Percentiles rank a stretch among this genome's conserved stretches.
Conservation (phyloP, 805 yeast species). For the Soucietia sequanensis region DNA sequence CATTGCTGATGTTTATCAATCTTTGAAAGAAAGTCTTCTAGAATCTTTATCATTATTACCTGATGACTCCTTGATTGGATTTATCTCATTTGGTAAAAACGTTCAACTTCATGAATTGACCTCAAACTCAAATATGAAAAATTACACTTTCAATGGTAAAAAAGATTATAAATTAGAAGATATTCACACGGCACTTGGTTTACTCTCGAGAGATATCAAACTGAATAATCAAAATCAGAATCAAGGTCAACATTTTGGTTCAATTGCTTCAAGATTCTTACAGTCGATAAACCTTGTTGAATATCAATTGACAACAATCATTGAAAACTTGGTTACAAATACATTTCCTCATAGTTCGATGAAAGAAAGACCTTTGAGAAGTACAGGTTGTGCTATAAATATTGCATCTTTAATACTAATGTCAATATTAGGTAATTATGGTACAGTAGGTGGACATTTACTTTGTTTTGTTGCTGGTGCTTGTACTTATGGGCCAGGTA, state of each 20-base stretch:
- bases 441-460: conserved; percentile 51
- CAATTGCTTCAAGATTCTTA: conserved; percentile 34
- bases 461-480: conserved; percentile 62
- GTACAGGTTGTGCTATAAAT: conserved; percentile 61
- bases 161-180: conserved; percentile 50
- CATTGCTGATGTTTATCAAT: conserved; percentile 35
- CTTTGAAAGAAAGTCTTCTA: conserved; percentile 51
- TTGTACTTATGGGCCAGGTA: conserved; percentile 65
- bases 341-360: conserved; percentile 44
- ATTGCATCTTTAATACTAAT: conserved; percentile 40
- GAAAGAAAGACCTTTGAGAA: conserved; percentile 49
- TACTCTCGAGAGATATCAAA: conserved; percentile 28
- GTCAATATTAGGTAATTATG: conserved; percentile 41
- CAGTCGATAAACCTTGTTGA: conserved; percentile 51
- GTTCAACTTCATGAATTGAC: conserved; percentile 57
- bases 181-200: conserved; percentile 45
- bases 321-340: conserved; percentile 50
- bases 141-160: conserved; percentile 54
- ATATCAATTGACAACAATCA: conserved; percentile 46
- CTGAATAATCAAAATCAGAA: conserved; percentile 1
- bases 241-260: conserved; percentile 9
- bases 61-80: conserved; percentile 53
- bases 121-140: conserved; percentile 25
- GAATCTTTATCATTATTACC: conserved; percentile 51
- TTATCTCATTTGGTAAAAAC: conserved; percentile 59